Evolutionary conservation across 306 rosid genomes (phyloP).

Genomic region (Vigna angularis): DNA sequence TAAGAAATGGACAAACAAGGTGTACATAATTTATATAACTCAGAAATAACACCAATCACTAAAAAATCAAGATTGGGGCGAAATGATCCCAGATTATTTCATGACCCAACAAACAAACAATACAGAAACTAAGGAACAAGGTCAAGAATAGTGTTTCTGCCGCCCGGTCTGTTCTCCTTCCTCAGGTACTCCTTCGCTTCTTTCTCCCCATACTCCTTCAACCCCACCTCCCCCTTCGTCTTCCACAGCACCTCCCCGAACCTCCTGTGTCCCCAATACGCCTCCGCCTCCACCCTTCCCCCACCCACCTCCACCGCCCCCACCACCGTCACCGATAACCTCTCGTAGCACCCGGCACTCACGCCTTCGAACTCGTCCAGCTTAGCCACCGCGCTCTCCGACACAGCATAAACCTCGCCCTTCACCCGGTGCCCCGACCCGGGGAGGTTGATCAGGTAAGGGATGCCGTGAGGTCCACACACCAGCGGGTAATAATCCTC

Average conservation of each 20-base stretch:
- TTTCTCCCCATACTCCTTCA: conserved; percentile 48
- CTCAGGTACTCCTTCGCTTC: conserved; percentile 50
- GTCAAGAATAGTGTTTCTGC: conserved; percentile 36
- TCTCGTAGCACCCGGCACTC: conserved; percentile 59
- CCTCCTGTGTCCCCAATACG: conserved; percentile 64
- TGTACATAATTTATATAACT: too few relatives aligned
- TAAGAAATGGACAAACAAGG: too few relatives aligned
- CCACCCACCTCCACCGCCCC: conserved; percentile 24
- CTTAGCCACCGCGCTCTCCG: conserved; percentile 50
- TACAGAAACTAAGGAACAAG: conserved; percentile 15
- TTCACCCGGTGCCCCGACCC: conserved; percentile 56
- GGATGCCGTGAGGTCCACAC: conserved; percentile 69
- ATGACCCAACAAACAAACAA: background rate
- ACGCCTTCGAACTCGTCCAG: conserved; percentile 69
- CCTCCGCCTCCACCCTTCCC: conserved; percentile 56
- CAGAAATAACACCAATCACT: too few relatives aligned
- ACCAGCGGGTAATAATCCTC: conserved; percentile 55
- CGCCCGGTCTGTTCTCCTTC: conserved; percentile 44
- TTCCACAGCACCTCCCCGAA: conserved; percentile 68
- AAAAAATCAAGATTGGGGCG: too few relatives aligned
- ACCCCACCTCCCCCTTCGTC: conserved; percentile 49
- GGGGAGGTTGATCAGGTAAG: conserved; percentile 69
- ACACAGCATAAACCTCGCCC: conserved; percentile 71
- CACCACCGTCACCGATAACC: conserved; percentile 53
- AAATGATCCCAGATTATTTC: background rate